Evolutionary conservation across 495 filamentous ascomycete genomes (phyloP), one percentile per base, ranked within the genome.

Genomic region (Beverwykella pulmonaria): DNA sequence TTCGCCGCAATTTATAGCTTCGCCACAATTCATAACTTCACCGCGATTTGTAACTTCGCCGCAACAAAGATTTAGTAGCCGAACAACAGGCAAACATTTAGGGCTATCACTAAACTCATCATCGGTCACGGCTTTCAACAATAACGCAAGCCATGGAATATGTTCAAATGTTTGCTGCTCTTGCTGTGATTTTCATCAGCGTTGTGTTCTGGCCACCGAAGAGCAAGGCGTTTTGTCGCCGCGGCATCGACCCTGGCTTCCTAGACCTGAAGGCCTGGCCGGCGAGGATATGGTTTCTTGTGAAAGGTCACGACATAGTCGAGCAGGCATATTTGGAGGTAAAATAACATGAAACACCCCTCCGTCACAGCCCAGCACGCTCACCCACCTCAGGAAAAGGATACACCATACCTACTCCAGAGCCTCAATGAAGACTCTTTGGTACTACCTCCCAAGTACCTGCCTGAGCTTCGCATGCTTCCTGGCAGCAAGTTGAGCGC

Each of bases 401-500:
- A 59, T 30, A 27, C 39, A 14, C 56, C 56, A 1, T 59, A 59
- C 36, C 36, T 46, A 29, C 56, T 59, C 14, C 56, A 59, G 25
- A 59, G 20, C 22, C 20, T 59, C 3, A 30, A 27, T 23, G 36
- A 46, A 10, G 56, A 59, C 25, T 1, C 22, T 30, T 23, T 59
- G 19, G 41, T 59, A 14, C 56, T 59, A 12, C 41, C 56, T 17
- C 56, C 56, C 3, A 47, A 48, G 34, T 59, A 30, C 23, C 56
- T 59, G 17, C 56, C 56, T 2, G 56, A 59, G 56, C 56, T 59
- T 25, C 56, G 39, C 36, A 47, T 59, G 56, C 56, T 27, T 14
- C 56, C 56, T 23, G 56, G 20, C 20, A 47, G 20, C 36, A 46
- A 48, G 23, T 30, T 59, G 10, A 59, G 56, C 25, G 56, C 56